A percentile compares a stretch with the other conserved stretches of the same genome.
phyloP scores from a whole-genome alignment of 441 rosid genomes.

The Pelargonium fulgidum region DNA sequence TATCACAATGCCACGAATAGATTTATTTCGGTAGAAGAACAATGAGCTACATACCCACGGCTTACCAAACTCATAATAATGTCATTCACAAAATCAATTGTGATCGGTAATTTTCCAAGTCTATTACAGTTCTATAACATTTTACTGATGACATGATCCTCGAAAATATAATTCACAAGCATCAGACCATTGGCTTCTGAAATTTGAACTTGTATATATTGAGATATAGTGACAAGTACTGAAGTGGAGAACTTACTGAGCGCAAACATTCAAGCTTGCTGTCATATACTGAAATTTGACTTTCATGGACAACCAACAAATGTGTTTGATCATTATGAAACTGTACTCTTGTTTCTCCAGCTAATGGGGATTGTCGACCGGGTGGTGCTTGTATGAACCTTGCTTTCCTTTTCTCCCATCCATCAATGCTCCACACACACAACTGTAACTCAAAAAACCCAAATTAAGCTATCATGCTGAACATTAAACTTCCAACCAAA shows the following conservation, averaged over 20 bases:
- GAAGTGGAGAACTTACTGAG: conserved; percentile 38
- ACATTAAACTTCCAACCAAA: neutral
- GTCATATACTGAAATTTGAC: conserved; percentile 90
- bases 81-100: too few relatives aligned
- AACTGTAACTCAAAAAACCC: conserved; percentile 38
- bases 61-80: neutral
- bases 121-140: neutral
- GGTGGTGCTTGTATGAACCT: conserved; percentile 68
- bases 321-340: conserved; percentile 92
- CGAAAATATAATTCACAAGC: neutral
- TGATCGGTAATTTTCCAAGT: neutral
- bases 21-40: neutral
- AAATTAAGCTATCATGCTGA: neutral
- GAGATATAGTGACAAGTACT: neutral
- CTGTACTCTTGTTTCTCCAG: conserved; percentile 88
- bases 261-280: conserved; percentile 62
- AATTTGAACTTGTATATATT: neutral
- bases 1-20: neutral
- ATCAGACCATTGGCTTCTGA: neutral
- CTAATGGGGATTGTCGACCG: conserved; percentile 52
- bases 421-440: conserved; percentile 89
- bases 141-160: too few relatives aligned
- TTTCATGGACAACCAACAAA: conserved; percentile 85
- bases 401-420: conserved; percentile 88
- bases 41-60: too few relatives aligned